phyloP scores from a whole-genome alignment of 78 protist genomes.

The Paratrimastix pyriformis region DNA sequence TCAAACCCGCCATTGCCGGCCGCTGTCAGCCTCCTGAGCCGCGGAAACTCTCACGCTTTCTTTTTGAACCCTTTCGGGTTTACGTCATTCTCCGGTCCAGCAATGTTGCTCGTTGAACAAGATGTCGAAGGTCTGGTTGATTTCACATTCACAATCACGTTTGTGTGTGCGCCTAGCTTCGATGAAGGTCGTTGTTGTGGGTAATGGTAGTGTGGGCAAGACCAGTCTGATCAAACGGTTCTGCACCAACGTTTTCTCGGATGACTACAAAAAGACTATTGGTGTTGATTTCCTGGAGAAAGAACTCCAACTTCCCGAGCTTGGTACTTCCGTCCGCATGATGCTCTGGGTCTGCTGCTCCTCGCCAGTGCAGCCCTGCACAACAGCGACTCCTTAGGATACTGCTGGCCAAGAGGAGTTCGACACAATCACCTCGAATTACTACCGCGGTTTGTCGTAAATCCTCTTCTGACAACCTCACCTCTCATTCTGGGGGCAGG shows the following conservation, averaged over 20 bases:
- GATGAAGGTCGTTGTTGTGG: slow-evolving; percentile 52
- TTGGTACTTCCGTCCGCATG: background rate
- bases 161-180: background rate
- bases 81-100: too few relatives aligned
- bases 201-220: slow-evolving; percentile 62
- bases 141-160: too few relatives aligned
- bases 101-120: too few relatives aligned
- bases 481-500: too few relatives aligned
- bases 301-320: background rate
- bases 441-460: too few relatives aligned
- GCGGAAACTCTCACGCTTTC: too few relatives aligned
- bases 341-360: slow-evolving; percentile 10
- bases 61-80: too few relatives aligned
- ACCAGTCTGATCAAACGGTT: slow-evolving; percentile 31
- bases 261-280: slow-evolving; percentile 51
- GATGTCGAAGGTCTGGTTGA: too few relatives aligned
- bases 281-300: slow-evolving; percentile 18
- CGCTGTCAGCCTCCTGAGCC: too few relatives aligned
- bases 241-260: slow-evolving; percentile 34
- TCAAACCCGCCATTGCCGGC: too few relatives aligned
- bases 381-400: slow-evolving; percentile 97
- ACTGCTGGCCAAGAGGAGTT: slow-evolving; percentile 99
- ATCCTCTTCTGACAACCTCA: too few relatives aligned
- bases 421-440: slow-evolving; percentile 96
- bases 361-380: slow-evolving; percentile 75